Evolutionary conservation across 2,329 filamentous ascomycete genomes (phyloP), one percentile per base, ranked within the genome.

Genomic region (Aspergillus persii): DNA sequence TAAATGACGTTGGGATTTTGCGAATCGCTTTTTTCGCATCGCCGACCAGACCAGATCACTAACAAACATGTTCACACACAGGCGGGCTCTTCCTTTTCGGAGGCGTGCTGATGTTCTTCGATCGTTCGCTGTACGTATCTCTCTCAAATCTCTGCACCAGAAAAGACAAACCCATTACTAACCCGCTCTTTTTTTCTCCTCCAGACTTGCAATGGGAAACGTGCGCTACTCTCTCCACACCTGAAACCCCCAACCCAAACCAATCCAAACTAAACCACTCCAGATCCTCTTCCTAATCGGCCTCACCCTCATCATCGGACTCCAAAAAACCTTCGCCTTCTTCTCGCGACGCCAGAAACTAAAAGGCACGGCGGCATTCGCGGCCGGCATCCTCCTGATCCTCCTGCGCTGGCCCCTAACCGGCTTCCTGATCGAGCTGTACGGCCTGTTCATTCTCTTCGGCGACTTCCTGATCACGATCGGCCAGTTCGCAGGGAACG

Each of bases 201-300:
- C 5, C 47, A 95, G 91, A 87, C 87, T 99, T 58, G 94, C 94
- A 67, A 98, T 98, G 95, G 95, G 95, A 80, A 98, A 98, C 74
- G 90, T 94, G 84, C 71, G 29, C 63, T 47, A 56, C 47, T 51
- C 54, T 51, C 54, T 31, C 30, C 30, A 31, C 30, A 52, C 58
- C 53, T 54, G 30, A 62, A 54, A 60, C 59, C 59, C 60, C n/a
- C 2, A 36, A 33, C 8, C 29, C 54, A 48, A 30, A 47, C 31
- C 31, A 31, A 4, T 31, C 48, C 52, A 41, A 50, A 54, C 50
- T 57, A 51, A 62, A 63, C 53, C 36, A 59, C 50, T 33, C 18
- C 15, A 96, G 92, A 96, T 99, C 76, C 92, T 99, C 76, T 98
- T 99, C 83, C 86, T 99, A 56, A 91, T 96, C 80, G 95, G 95